A percentile compares a stretch with the other conserved stretches of the same genome.
Evolutionary conservation across 2,329 filamentous ascomycete genomes (phyloP).

Genomic region (Didymella lethalis): DNA sequence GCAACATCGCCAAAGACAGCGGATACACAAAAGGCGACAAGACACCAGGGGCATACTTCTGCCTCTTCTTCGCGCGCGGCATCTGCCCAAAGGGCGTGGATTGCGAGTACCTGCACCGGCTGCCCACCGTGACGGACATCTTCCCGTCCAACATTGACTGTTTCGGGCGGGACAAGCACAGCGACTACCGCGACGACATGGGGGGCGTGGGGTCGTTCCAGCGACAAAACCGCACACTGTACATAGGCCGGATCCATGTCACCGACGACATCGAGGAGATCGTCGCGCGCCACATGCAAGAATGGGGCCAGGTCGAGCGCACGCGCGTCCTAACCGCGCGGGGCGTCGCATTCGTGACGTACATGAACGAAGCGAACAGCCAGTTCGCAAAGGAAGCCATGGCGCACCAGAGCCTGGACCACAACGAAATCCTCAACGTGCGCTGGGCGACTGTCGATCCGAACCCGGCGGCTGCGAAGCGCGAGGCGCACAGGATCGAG

Average conservation of each 20-base stretch:
- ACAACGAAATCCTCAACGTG: slow-evolving; percentile 92
- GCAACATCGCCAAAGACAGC: slow-evolving; percentile 77
- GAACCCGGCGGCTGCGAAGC: slow-evolving; percentile 91
- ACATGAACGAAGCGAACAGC: slow-evolving; percentile 74
- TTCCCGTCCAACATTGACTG: slow-evolving; percentile 96
- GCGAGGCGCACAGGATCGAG: slow-evolving; percentile 87
- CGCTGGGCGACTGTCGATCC: slow-evolving; percentile 97
- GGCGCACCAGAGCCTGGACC: slow-evolving; percentile 91
- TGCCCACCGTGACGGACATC: slow-evolving; percentile 85
- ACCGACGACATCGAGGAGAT: slow-evolving; percentile 97
- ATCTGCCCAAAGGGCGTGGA: slow-evolving; percentile 85
- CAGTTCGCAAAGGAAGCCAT: slow-evolving; percentile 77
- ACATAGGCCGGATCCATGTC: slow-evolving; percentile 92
- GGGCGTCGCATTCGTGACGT: slow-evolving; percentile 95
- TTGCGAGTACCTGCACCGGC: slow-evolving; percentile 90
- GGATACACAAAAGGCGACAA: slow-evolving; percentile 61
- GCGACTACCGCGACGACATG: slow-evolving; percentile 96
- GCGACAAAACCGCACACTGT: slow-evolving; percentile 92
- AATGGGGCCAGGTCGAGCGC: slow-evolving; percentile 94
- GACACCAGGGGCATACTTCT: slow-evolving; percentile 78
- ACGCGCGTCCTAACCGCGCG: slow-evolving; percentile 85
- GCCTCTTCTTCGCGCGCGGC: slow-evolving; percentile 87
- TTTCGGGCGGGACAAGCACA: slow-evolving; percentile 91
- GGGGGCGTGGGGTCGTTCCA: slow-evolving; percentile 94
- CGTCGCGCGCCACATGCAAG: slow-evolving; percentile 90